Percentiles rank a stretch among this genome's conserved stretches.
phyloP scores from a whole-genome alignment of 371 early-diverging fungal species.

The Encephalitozoon romaleae region DNA sequence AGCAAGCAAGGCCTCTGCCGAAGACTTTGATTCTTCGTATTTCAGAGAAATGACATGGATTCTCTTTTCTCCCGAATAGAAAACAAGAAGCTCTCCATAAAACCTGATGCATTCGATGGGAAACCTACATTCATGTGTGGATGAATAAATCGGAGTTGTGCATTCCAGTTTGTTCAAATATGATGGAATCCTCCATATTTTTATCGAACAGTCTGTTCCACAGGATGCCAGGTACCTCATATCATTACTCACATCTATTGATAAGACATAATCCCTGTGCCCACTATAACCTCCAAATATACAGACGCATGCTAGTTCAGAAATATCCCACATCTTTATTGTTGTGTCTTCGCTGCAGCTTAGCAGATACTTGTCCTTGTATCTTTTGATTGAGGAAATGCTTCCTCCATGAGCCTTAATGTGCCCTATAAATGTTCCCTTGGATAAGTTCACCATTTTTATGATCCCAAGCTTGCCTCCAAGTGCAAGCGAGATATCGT shows the following conservation, averaged over 20 bases:
- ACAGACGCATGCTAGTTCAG: conserved; percentile 62
- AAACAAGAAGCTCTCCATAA: conserved; percentile 46
- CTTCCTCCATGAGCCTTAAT: conserved; percentile 51
- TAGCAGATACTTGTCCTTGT: conserved; percentile 62
- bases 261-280: conserved; percentile 65
- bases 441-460: conserved; percentile 37
- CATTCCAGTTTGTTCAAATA: background rate
- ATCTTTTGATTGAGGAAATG: conserved; percentile 33
- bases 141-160: conserved; percentile 20
- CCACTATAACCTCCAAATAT: conserved; percentile 64
- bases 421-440: background rate
- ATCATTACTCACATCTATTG: conserved; percentile 63
- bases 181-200: conserved; percentile 60
- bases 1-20: too few relatives aligned
- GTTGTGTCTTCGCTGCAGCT: conserved; percentile 69
- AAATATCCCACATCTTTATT: conserved; percentile 69
- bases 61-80: background rate
- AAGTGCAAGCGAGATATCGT: conserved; percentile 8
- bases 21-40: background rate
- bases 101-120: conserved; percentile 42
- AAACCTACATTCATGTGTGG: conserved; percentile 21
- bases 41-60: background rate
- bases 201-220: conserved; percentile 66
- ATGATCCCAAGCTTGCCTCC: conserved; percentile 39
- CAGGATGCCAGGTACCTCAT: conserved; percentile 65